A percentile compares a stretch with the other conserved stretches of the same genome.
These are phyloP conservation scores for Seiridium cupressi DNA, from an alignment of 2,329 filamentous ascomycete species.

Conservation along the genomic window DNA sequence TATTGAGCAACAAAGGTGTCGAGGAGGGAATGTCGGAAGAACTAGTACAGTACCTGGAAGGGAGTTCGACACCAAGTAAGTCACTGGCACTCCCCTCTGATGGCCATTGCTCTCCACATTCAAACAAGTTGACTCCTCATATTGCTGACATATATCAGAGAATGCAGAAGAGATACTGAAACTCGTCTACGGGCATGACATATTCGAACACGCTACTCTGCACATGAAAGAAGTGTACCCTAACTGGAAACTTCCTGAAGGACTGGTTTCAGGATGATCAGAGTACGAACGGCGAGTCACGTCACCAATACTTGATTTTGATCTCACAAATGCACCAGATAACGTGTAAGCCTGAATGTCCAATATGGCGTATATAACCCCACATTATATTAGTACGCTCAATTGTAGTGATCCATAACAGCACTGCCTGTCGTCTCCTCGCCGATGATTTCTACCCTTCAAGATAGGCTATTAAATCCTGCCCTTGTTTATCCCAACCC, in stretches of 20 bases:
- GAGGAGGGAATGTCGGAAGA: constrained; percentile 14
- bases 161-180: background rate
- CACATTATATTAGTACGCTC: too few species aligned
- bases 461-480: background rate
- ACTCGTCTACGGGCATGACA: background rate
- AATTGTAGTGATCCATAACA: too few species aligned
- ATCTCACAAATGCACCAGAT: too few species aligned
- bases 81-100: background rate
- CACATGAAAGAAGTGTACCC: background rate
- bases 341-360: too few species aligned
- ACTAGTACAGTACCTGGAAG: background rate
- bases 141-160: background rate
- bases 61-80: constrained; percentile 1
- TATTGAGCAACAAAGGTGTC: constrained; percentile 26
- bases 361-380: too few species aligned
- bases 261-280: background rate
- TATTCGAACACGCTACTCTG: background rate
- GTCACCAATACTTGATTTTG: too few species aligned
- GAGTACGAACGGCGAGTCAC: too few species aligned
- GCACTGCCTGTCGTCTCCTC: background rate
- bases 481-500: background rate
- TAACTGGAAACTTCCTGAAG: background rate
- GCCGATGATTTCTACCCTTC: background rate
- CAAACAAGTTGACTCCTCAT: background rate
- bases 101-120: background rate